Conservation (phyloP, 495 filamentous ascomycete species). For the Symbiotaphrina buchneri region DNA sequence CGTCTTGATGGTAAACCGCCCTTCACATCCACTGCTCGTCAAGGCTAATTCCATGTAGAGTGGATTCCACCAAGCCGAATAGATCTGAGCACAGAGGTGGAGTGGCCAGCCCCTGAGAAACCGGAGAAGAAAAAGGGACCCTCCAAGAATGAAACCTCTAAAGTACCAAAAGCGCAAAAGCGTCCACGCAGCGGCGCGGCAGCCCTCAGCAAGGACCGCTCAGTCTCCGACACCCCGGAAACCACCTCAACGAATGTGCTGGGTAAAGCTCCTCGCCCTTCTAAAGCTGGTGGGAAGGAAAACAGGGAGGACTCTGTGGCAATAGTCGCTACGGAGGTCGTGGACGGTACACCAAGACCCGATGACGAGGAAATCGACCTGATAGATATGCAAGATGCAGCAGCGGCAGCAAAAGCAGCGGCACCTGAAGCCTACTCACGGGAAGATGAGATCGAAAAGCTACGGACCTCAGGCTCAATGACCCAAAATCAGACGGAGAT, state of each 20-base stretch:
- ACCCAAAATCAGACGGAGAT: slow-evolving; percentile 96
- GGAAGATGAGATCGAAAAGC: slow-evolving; percentile 87
- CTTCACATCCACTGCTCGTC: background rate
- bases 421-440: slow-evolving; percentile 37
- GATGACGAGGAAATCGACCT: slow-evolving; percentile 40
- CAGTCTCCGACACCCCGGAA: slow-evolving; percentile 34
- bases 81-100: slow-evolving; percentile 56
- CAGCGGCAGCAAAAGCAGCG: slow-evolving; percentile 24
- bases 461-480: slow-evolving; percentile 88
- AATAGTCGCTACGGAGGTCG: slow-evolving; percentile 21
- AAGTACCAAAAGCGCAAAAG: slow-evolving; percentile 30
- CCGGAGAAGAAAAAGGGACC: slow-evolving; percentile 36
- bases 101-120: slow-evolving; percentile 57
- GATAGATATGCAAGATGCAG: slow-evolving; percentile 39
- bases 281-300: slow-evolving; percentile 40
- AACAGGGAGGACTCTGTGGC: slow-evolving; percentile 30
- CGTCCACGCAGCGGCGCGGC: slow-evolving; percentile 18
- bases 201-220: slow-evolving; percentile 27
- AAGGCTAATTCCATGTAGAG: slow-evolving; percentile 25
- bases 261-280: slow-evolving; percentile 25
- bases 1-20: slow-evolving; percentile 48
- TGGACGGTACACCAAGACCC: slow-evolving; percentile 25
- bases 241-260: slow-evolving; percentile 21
- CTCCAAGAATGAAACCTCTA: slow-evolving; percentile 15
- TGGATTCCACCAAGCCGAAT: slow-evolving; percentile 70